Evolutionary conservation across 2,329 filamentous ascomycete genomes (phyloP), one percentile per base, ranked within the genome.

Genomic region (Penicillium sp.): DNA sequence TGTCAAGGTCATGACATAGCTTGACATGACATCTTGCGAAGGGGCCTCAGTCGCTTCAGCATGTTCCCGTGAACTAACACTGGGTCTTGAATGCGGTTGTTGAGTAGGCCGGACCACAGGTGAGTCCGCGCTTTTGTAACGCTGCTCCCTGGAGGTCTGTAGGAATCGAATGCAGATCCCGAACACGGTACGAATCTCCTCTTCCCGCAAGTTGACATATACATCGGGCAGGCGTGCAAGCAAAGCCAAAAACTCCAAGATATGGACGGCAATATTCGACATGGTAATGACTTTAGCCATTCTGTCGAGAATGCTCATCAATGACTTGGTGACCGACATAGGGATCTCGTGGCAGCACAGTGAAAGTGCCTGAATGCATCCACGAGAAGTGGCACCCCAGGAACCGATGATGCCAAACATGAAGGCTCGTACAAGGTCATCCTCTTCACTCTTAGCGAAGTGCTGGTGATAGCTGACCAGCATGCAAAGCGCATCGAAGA

Each of bases 231-330:
- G 75, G 31, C 92, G 85, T 46, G 91, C 90, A 25, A 98, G 79
- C 43, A 89, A 86, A 8, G 89, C 88, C n/a, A 98, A 76, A 63
- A 98, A 97, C 65, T 98, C 93, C 43, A 98, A 77, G 53, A 98
- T 95, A 65, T 98, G 93, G 53, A 96, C 87, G 8, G 92, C 90
- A 31, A 96, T 87, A 49, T 91, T 83, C 6, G 89, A 85, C 62
- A 95, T 91, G 1, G 93, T 97, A 63, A 98, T 95, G 63, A 96
- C 95, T 60, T 91, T 89, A 1, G 91, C 87, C 88, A 98, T 95
- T 66, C 89, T 92, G 62, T 91, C 87, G 47, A 98, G 78, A 58
- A 97, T 89, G 40, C 84, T 87, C 40, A 92, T 87, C 52, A 97
- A 78, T 18, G 84, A 86, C 66, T 92, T 95, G 65, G 87, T 89